phyloP scores from a whole-genome alignment of 495 filamentous ascomycete genomes.

The Penicillium herquei region DNA sequence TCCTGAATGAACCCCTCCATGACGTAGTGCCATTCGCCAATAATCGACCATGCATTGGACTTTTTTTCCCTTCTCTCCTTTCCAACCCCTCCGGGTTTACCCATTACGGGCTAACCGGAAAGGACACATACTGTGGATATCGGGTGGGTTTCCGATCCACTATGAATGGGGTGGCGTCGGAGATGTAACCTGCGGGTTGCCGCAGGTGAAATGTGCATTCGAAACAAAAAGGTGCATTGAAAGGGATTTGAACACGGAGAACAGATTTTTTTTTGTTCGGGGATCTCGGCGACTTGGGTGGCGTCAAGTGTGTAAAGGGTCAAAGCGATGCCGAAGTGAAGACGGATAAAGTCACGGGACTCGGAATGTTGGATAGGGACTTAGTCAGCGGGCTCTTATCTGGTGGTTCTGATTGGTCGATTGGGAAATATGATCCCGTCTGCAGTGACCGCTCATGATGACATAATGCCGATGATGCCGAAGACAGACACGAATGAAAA shows the following conservation, averaged over 20 bases:
- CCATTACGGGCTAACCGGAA: slow-evolving; percentile 4
- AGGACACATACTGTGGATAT: background rate
- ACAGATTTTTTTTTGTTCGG: background rate
- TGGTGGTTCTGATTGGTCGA: background rate
- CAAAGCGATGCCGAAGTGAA: background rate
- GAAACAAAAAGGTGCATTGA: too few relatives aligned
- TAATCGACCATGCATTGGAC: background rate
- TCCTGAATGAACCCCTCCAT: background rate
- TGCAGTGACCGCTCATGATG: background rate
- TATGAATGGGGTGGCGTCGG: background rate
- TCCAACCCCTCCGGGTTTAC: slow-evolving; percentile 2
- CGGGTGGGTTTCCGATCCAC: background rate
- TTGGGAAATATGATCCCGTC: background rate
- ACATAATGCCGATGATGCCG: slow-evolving; percentile 4
- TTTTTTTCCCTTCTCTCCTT: background rate
- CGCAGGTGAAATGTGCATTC: background rate
- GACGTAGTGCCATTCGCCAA: background rate
- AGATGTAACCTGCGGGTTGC: slow-evolving; percentile 4
- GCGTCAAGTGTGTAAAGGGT: background rate
- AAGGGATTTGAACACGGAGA: background rate
- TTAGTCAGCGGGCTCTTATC: background rate
- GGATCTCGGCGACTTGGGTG: background rate
- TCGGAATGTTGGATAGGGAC: background rate
- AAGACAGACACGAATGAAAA: background rate
- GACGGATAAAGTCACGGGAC: background rate